A percentile compares a stretch with the other conserved stretches of the same genome.
Evolutionary conservation across 2,329 filamentous ascomycete genomes (phyloP).

Genomic region (Fusarium buxicola): DNA sequence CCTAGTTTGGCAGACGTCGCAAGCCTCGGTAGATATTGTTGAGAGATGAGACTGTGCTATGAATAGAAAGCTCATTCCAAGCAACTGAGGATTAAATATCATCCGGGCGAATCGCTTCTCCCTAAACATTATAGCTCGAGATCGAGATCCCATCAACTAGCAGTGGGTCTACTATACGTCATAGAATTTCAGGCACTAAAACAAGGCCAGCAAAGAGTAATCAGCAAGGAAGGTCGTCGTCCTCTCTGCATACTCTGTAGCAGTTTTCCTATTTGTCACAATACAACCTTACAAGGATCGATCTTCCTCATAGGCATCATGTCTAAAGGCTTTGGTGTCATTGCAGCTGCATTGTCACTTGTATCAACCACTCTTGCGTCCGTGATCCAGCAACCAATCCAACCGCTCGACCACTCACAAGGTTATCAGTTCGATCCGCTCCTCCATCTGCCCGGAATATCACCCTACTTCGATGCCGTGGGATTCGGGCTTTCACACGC

Average conservation of each 20-base stretch:
- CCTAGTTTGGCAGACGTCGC: no score
- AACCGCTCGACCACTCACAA: conserved; percentile 34
- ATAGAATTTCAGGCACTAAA: conserved; percentile 1
- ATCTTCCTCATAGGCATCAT: conserved; percentile 15
- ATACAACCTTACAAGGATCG: no score
- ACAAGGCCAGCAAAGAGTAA: background rate
- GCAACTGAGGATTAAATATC: no score
- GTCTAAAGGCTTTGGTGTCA: conserved; percentile 10
- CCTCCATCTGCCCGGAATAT: conserved; percentile 40
- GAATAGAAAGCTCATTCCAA: no score
- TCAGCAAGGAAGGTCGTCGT: no score
- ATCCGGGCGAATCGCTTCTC: no score
- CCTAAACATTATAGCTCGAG: no score
- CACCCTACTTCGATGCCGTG: conserved; percentile 43
- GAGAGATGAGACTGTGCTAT: no score
- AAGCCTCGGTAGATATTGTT: no score
- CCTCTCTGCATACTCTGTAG: no score
- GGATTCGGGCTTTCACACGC: conserved; percentile 37
- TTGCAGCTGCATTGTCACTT: conserved; percentile 7
- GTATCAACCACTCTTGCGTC: conserved; percentile 10
- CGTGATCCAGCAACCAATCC: conserved; percentile 31
- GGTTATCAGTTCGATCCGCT: conserved; percentile 43
- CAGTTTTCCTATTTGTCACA: no score
- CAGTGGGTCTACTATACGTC: background rate
- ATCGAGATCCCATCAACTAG: background rate